Conservation (phyloP, 1,284 basidiomycete genomes). For the Fomitopsis betulina region DNA sequence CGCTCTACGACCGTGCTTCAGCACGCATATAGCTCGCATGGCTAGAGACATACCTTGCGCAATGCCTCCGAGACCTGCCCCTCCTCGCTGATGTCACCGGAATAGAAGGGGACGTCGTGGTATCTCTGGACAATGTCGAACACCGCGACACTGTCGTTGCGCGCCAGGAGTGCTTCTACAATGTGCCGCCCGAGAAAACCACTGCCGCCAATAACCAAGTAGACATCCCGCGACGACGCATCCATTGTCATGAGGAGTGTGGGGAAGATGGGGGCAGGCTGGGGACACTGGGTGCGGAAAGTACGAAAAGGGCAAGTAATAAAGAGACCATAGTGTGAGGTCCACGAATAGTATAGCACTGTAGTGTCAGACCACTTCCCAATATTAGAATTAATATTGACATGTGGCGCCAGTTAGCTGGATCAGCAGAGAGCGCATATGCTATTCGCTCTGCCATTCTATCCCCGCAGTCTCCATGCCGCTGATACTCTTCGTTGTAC, state of each 20-base stretch:
- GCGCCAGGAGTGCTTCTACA: slow-evolving; percentile 74
- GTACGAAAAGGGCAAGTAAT: too few species aligned
- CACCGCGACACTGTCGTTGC: slow-evolving; percentile 78
- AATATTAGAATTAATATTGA: not conserved
- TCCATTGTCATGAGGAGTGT: slow-evolving; percentile 17
- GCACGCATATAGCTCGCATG: not conserved
- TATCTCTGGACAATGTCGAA: slow-evolving; percentile 91
- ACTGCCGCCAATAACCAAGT: slow-evolving; percentile 86
- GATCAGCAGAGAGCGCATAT: not conserved
- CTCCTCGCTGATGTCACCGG: slow-evolving; percentile 81
- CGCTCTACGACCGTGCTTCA: slow-evolving; percentile 44
- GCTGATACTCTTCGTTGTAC: not conserved
- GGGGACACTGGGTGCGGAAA: not conserved
- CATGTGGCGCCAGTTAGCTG: not conserved
- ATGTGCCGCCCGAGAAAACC: slow-evolving; percentile 92
- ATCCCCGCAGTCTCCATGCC: not conserved
- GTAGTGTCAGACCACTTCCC: not conserved
- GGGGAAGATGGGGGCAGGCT: not conserved
- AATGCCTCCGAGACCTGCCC: slow-evolving; percentile 70
- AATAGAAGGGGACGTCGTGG: slow-evolving; percentile 80
- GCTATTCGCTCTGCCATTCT: not conserved
- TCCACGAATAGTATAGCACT: not conserved
- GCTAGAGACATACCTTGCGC: slow-evolving; percentile 49
- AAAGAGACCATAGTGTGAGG: not conserved
- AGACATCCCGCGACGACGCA: slow-evolving; percentile 41